Conservation (phyloP, 176 grass and related monocot genomes). For the Poa annua region DNA sequence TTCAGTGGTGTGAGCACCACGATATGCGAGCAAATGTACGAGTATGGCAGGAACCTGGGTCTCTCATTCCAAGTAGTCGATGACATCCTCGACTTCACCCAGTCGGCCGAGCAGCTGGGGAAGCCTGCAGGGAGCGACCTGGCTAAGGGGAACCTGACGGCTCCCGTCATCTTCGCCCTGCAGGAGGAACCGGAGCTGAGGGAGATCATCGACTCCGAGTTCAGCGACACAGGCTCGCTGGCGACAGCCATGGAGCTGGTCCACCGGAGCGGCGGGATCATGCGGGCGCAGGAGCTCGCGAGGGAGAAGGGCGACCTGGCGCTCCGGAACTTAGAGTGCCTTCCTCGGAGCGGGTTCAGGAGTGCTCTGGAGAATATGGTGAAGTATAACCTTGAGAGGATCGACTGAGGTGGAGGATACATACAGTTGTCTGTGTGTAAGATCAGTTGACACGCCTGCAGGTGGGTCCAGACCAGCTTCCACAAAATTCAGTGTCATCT, state of each 20-base stretch:
- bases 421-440: neutral
- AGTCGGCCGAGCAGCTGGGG: conserved; percentile 85
- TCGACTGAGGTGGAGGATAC: conserved; percentile 52
- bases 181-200: conserved; percentile 60
- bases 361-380: conserved; percentile 74
- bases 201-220: conserved; percentile 82
- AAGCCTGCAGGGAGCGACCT: conserved; percentile 83
- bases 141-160: conserved; percentile 81
- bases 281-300: conserved; percentile 69
- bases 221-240: conserved; percentile 66
- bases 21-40: conserved; percentile 80
- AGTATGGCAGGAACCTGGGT: conserved; percentile 83
- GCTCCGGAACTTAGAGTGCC: conserved; percentile 59
- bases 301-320: conserved; percentile 75
- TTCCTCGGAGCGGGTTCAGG: conserved; percentile 70
- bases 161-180: conserved; percentile 80
- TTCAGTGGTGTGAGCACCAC: conserved; percentile 58
- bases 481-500: neutral
- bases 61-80: conserved; percentile 95
- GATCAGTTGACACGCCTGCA: neutral
- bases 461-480: conserved; percentile 26
- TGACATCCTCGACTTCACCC: conserved; percentile 95
- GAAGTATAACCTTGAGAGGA: conserved; percentile 87
- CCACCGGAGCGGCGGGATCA: conserved; percentile 60
- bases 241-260: conserved; percentile 70